phyloP scores from a whole-genome alignment of 495 filamentous ascomycete species.

The Xylaria longipes region DNA sequence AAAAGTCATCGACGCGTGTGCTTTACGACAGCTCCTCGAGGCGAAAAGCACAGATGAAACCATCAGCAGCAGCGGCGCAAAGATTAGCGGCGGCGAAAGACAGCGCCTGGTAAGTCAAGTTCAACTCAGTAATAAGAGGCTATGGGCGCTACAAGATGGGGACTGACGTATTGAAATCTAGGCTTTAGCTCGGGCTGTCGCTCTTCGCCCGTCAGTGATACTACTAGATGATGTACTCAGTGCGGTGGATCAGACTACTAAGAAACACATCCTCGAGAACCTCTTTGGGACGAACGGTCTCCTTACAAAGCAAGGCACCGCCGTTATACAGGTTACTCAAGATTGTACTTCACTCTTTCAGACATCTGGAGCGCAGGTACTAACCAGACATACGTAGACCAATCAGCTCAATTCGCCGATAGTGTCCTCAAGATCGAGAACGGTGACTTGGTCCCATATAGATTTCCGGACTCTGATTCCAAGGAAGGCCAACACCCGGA shows the following conservation, averaged over 20 bases:
- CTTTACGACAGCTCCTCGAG: constrained; percentile 39
- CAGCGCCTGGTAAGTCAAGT: constrained; percentile 53
- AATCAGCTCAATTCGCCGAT: constrained; percentile 13
- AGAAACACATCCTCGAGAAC: constrained; percentile 19
- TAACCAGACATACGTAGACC: not conserved
- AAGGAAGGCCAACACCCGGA: not conserved
- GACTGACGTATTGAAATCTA: constrained; percentile 14
- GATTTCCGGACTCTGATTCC: not conserved
- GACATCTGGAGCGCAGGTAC: not conserved
- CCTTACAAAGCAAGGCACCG: constrained; percentile 15
- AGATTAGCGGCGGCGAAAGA: constrained; percentile 65
- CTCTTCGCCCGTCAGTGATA: constrained; percentile 30
- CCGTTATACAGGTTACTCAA: constrained; percentile 21
- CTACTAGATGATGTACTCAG: constrained; percentile 24
- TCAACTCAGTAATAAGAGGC: constrained; percentile 5
- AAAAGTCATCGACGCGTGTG: constrained; percentile 40
- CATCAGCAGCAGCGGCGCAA: constrained; percentile 63
- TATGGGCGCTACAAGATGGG: not conserved
- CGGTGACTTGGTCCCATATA: not conserved
- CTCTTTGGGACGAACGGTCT: constrained; percentile 25
- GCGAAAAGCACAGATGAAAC: constrained; percentile 57
- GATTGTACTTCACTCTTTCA: not conserved
- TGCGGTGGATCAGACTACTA: constrained; percentile 24
- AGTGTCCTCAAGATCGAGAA: constrained; percentile 8
- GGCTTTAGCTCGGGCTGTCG: constrained; percentile 15